Conservation (phyloP, 2,329 filamentous ascomycete species). For the Ophiocordyceps sinensis region DNA sequence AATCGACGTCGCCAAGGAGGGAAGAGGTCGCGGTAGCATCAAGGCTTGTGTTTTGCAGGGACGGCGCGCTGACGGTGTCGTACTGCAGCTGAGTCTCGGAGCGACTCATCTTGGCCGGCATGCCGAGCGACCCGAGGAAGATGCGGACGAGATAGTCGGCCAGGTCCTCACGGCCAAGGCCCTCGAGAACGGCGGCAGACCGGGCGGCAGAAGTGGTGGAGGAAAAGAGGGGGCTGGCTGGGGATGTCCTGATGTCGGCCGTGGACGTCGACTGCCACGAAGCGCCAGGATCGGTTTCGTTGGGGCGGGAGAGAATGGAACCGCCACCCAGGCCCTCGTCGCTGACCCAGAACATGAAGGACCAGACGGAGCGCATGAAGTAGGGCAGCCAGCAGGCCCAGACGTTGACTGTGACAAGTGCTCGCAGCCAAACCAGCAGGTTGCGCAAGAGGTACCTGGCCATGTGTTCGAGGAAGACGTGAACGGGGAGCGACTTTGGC, state of each 20-base stretch:
- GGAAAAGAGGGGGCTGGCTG: slow-evolving; percentile 19
- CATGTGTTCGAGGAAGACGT: slow-evolving; percentile 70
- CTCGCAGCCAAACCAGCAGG: slow-evolving; percentile 64
- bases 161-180: slow-evolving; percentile 15
- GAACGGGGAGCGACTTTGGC: slow-evolving; percentile 68
- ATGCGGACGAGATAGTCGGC: slow-evolving; percentile 18
- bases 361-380: slow-evolving; percentile 83
- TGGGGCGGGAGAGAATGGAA: slow-evolving; percentile 12
- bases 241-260: slow-evolving; percentile 15
- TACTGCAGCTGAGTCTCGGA: slow-evolving; percentile 5
- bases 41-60: slow-evolving; percentile 1
- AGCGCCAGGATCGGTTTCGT: slow-evolving; percentile 8
- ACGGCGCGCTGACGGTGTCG: slow-evolving; percentile 5
- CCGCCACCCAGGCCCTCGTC: slow-evolving; percentile 50
- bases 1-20: slow-evolving; percentile 40
- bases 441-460: slow-evolving; percentile 58
- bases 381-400: slow-evolving; percentile 86
- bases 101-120: slow-evolving; percentile 9
- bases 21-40: slow-evolving; percentile 14
- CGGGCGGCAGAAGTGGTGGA: slow-evolving; percentile 15
- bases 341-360: slow-evolving; percentile 86
- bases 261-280: slow-evolving; percentile 17
- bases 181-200: slow-evolving; percentile 15
- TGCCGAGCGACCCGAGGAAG: slow-evolving; percentile 14
- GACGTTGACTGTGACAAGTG: slow-evolving; percentile 63